A percentile compares a stretch with the other conserved stretches of the same genome.
Evolutionary conservation across 2,329 filamentous ascomycete species (phyloP).

Genomic region (Penicillium rolfsii): DNA sequence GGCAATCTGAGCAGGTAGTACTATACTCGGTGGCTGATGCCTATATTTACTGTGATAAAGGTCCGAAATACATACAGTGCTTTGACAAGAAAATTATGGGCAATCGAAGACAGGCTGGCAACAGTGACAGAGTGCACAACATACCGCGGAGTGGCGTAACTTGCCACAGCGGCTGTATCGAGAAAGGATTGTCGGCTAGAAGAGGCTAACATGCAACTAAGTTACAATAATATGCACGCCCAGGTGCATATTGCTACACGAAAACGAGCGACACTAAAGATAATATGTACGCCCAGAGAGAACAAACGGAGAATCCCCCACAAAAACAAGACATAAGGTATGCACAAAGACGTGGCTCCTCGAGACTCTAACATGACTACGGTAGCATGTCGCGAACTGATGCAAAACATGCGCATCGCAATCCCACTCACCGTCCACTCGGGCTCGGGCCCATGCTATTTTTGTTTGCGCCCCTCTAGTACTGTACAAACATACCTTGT

Average conservation of each 20-base stretch:
- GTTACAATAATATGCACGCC: slow-evolving; percentile 1
- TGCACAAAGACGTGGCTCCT: background rate
- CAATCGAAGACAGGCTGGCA: background rate
- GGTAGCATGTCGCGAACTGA: background rate
- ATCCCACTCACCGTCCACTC: background rate
- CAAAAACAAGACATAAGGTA: background rate
- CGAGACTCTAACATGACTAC: background rate
- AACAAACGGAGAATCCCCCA: background rate
- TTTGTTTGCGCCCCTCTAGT: background rate
- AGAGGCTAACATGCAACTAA: background rate
- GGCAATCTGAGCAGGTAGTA: slow-evolving; percentile 10
- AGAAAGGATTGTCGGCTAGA: slow-evolving; percentile 10
- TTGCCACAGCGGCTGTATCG: slow-evolving; percentile 10
- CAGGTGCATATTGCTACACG: background rate
- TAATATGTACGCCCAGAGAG: background rate
- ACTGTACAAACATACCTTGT: no score
- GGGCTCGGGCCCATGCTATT: background rate
- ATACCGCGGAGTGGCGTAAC: slow-evolving; percentile 13
- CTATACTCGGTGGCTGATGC: background rate
- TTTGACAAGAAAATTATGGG: background rate
- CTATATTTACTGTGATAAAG: background rate
- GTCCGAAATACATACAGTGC: background rate
- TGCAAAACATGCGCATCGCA: background rate
- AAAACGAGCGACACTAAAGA: background rate
- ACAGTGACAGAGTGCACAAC: background rate